Base-by-base conservation (phyloP, 768 basidiomycete species). In the Ramaria sp. region DNA sequence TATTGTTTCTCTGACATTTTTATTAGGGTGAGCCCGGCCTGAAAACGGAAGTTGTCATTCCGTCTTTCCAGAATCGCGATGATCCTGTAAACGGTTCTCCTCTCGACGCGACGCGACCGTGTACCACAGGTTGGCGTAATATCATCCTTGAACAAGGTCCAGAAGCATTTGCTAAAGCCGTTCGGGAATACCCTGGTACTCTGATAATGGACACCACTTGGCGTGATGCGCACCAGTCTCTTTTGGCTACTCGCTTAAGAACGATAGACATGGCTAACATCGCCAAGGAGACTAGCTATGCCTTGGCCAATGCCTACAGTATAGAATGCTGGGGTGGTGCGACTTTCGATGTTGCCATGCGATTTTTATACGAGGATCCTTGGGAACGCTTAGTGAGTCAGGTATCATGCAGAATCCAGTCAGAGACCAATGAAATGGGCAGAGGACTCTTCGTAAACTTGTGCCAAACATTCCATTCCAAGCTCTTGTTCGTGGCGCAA, bases 311-410 rank as follows among this genome's bases (percentile, higher is more conserved):
- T 65, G 90, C 96, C 7, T 99, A 91, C 73, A 88, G 88, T 66
- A 71, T 99, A 59, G 96, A 99, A 67, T 97, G 94, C 75, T 99
- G 96, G 96, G 96, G 96, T 63, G 93, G 94, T 57, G 94, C 95
- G 36, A 98, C 96, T 2, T 99, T 99, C 65, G 95, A 98, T 68
- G 95, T 99, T 49, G 88, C 95, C 22, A 96, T 97, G 93, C 85
- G 95, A 44, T 98, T 99, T 85, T 71, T 99, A 67, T 98, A 99
- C 67, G 96, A 99, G 68, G 96, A 99, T 69, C 96, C 96, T 61
- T 99, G 96, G 96, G 96, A 98, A 67, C 83, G 96, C 60, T 72
- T 99, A 71, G 89, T 90, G 60, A 48, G 82, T 38, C 43, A 30
- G 8, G 16, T 10, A 18, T 15, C 50, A 39, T 59, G 12, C 13